Evolutionary conservation across 31 red algal species (phyloP).

Genomic region (Asparagopsis taxiformis): DNA sequence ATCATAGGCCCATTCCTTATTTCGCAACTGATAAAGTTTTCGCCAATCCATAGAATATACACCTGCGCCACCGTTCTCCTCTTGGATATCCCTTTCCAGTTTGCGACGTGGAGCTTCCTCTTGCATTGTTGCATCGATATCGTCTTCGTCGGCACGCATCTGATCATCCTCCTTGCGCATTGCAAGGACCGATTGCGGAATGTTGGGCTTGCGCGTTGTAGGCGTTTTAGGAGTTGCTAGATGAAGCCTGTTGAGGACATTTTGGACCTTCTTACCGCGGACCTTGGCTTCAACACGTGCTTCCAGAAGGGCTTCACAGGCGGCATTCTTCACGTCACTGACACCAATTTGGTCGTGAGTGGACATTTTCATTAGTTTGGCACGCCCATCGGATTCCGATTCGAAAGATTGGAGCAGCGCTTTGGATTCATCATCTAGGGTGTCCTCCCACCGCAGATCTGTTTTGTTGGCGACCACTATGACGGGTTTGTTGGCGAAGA

Average conservation of each 20-base stretch:
- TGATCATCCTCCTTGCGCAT: constrained; percentile 19
- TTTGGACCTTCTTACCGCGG: constrained; percentile 57
- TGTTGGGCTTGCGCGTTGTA: constrained; percentile 59
- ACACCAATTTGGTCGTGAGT: constrained; percentile 78
- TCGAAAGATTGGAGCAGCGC: constrained; percentile 53
- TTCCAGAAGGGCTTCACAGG: constrained; percentile 88
- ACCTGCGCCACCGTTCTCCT: constrained; percentile 88
- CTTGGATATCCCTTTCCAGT: constrained; percentile 79
- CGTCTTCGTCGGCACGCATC: constrained; percentile 11
- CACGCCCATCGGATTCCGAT: constrained; percentile 25
- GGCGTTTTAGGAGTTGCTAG: constrained; percentile 71
- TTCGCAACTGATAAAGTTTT: constrained; percentile 82
- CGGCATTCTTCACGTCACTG: constrained; percentile 72
- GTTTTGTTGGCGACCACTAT: constrained; percentile 95
- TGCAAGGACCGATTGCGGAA: constrained; percentile 76
- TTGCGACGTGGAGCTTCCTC: constrained; percentile 37
- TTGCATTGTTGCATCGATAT: too few relatives aligned
- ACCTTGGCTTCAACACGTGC: constrained; percentile 89
- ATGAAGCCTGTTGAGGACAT: constrained; percentile 90
- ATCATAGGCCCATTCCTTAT: constrained; percentile 90
- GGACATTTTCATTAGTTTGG: constrained; percentile 80
- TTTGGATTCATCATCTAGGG: constrained; percentile 30
- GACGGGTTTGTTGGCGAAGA: constrained; percentile 95
- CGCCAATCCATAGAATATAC: constrained; percentile 99
- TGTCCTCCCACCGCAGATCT: constrained; percentile 93